Conservation (phyloP, 129 eudicot genomes). For the Saposhnikovia divaricata region DNA sequence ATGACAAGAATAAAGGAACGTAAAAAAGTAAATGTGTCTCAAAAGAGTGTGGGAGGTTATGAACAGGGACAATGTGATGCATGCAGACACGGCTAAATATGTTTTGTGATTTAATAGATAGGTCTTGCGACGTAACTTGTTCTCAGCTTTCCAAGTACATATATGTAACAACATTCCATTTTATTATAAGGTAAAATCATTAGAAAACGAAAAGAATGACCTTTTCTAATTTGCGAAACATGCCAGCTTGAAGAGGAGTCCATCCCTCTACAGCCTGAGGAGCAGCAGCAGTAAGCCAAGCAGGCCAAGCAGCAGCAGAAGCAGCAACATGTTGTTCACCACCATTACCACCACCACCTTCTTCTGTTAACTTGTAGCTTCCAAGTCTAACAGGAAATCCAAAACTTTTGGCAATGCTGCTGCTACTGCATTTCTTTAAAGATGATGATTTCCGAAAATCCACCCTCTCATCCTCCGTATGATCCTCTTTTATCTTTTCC, state of each 20-base stretch:
- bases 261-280: constrained; percentile 75
- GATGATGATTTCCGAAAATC: constrained; percentile 2
- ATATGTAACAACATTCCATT: too few relatives aligned
- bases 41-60: not conserved
- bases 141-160: too few relatives aligned
- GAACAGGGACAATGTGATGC: not conserved
- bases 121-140: too few relatives aligned
- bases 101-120: too few relatives aligned
- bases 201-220: constrained; percentile 13
- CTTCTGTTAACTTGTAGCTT: constrained; percentile 27
- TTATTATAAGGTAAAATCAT: not conserved
- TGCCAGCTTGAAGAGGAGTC: constrained; percentile 52
- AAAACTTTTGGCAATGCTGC: constrained; percentile 13
- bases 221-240: constrained; percentile 60
- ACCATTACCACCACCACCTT: not conserved
- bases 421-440: constrained; percentile 12
- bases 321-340: constrained; percentile 45
- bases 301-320: constrained; percentile 84
- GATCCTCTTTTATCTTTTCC: constrained; percentile 30
- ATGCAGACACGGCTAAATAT: not conserved
- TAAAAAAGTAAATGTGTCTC: not conserved
- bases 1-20: not conserved
- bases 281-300: constrained; percentile 71
- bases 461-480: constrained; percentile 16
- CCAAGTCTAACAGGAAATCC: constrained; percentile 30